Evolutionary conservation across 2,329 filamentous ascomycete species (phyloP).

Genomic region (Anthostomella pinea): DNA sequence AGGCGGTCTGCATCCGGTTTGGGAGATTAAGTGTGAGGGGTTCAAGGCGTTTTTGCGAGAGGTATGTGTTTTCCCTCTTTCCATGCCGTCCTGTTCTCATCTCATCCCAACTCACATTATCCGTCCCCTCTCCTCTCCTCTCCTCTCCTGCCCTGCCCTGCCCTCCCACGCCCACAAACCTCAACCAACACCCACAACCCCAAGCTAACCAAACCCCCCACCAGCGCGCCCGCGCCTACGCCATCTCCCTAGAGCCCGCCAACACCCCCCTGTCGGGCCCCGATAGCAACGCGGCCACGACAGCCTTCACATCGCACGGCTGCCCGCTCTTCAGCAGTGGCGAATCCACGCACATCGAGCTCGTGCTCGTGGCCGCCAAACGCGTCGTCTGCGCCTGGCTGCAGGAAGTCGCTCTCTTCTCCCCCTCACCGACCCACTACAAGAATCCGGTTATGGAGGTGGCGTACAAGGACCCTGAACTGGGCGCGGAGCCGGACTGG

Average conservation of each 20-base stretch:
- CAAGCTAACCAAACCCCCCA: not conserved
- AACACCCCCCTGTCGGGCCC: constrained; percentile 53
- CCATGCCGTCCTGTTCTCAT: not conserved
- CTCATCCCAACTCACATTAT: not conserved
- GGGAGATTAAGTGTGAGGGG: constrained; percentile 39
- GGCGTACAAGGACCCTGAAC: constrained; percentile 17
- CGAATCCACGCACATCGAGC: constrained; percentile 56
- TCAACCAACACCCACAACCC: constrained; percentile 29
- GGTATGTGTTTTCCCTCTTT: constrained; percentile 31
- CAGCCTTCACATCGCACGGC: constrained; percentile 46
- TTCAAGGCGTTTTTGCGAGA: constrained; percentile 51
- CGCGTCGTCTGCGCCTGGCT: constrained; percentile 59
- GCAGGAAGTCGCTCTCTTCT: constrained; percentile 55
- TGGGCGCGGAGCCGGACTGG: constrained; percentile 29
- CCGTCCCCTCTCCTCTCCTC: not conserved
- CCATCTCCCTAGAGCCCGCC: constrained; percentile 48
- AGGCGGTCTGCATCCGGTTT: constrained; percentile 42
- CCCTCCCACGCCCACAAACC: too few relatives aligned
- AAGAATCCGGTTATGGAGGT: constrained; percentile 39
- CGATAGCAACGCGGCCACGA: constrained; percentile 42
- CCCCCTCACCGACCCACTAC: constrained; percentile 32
- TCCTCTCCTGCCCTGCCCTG: not conserved
- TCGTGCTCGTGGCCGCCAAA: constrained; percentile 57
- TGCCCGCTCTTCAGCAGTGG: constrained; percentile 70
- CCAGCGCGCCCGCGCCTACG: constrained; percentile 61